A percentile compares a stretch with the other conserved stretches of the same genome.
Conservation (phyloP, 2,329 filamentous ascomycete species). For the Sporothrix pallida region DNA sequence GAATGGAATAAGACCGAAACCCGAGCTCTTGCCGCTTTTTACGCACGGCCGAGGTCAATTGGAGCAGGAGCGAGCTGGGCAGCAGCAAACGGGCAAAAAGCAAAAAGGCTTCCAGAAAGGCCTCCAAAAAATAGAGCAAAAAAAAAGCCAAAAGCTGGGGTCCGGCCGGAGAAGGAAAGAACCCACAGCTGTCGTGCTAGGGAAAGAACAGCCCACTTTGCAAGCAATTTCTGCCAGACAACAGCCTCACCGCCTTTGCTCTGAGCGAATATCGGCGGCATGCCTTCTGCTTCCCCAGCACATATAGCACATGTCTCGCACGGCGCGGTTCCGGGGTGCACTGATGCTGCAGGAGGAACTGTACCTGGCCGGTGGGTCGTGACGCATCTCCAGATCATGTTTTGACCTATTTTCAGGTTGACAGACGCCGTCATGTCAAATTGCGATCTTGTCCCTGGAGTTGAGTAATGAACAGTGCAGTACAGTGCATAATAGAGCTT, state of each 20-base stretch:
- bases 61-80: constrained; percentile 17
- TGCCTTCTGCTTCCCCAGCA: not conserved
- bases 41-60: constrained; percentile 21
- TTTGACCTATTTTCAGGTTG: too few relatives aligned
- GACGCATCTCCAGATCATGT: not conserved
- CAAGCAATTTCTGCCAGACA: not conserved
- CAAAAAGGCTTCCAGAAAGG: too few relatives aligned
- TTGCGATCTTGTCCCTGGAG: not conserved
- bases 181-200: constrained; percentile 5
- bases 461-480: not conserved
- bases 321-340: constrained; percentile 8
- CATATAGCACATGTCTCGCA: not conserved
- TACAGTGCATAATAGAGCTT: not conserved
- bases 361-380: not conserved
- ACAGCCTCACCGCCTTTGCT: constrained; percentile 11
- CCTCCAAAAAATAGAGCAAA: not conserved
- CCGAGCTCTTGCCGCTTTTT: constrained; percentile 16
- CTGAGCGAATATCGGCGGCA: constrained; percentile 11
- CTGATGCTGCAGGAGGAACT: not conserved
- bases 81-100: not conserved
- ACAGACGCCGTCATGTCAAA: not conserved
- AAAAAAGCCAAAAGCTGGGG: constrained; percentile 20
- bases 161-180: constrained; percentile 21
- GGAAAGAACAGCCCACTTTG: not conserved
- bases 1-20: constrained; percentile 17